phyloP scores from a whole-genome alignment of 768 basidiomycete genomes.

The Mycena chlorophos region DNA sequence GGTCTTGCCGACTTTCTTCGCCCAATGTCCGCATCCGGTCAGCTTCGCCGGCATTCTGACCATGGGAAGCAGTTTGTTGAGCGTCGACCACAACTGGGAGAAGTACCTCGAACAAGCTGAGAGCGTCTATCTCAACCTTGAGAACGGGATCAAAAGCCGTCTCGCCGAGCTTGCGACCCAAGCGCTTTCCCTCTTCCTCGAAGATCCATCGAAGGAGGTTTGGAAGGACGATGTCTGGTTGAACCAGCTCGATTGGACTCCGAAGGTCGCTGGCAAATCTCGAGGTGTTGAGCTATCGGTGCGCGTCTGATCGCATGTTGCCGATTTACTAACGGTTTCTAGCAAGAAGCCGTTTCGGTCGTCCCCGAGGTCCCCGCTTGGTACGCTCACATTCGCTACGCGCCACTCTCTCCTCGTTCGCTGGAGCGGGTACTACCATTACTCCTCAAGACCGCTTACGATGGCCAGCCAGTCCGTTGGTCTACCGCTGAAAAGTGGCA shows the following conservation, averaged over 20 bases:
- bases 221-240: constrained; percentile 84
- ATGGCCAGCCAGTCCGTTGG: constrained; percentile 60
- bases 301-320: constrained; percentile 7
- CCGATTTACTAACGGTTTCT: neutral
- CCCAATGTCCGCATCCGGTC: constrained; percentile 86
- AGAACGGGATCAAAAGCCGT: constrained; percentile 56
- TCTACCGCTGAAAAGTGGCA: constrained; percentile 67
- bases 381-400: constrained; percentile 51
- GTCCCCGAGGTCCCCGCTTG: constrained; percentile 46
- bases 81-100: constrained; percentile 90
- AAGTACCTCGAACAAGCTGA: constrained; percentile 80
- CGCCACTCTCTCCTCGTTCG: constrained; percentile 42
- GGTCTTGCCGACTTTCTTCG: constrained; percentile 79
- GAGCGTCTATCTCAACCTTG: constrained; percentile 66
- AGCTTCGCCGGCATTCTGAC: constrained; percentile 87
- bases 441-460: constrained; percentile 62
- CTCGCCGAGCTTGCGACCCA: constrained; percentile 71
- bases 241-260: constrained; percentile 92
- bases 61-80: constrained; percentile 91
- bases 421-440: constrained; percentile 63
- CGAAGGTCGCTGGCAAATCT: constrained; percentile 73
- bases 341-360: neutral
- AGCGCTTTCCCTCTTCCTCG: constrained; percentile 44
- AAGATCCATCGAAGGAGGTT: constrained; percentile 33
- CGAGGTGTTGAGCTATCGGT: constrained; percentile 52